These are phyloP conservation scores for Lentithecium fluviatile DNA, from an alignment of 495 filamentous ascomycete genomes.

Conservation along the genomic window DNA sequence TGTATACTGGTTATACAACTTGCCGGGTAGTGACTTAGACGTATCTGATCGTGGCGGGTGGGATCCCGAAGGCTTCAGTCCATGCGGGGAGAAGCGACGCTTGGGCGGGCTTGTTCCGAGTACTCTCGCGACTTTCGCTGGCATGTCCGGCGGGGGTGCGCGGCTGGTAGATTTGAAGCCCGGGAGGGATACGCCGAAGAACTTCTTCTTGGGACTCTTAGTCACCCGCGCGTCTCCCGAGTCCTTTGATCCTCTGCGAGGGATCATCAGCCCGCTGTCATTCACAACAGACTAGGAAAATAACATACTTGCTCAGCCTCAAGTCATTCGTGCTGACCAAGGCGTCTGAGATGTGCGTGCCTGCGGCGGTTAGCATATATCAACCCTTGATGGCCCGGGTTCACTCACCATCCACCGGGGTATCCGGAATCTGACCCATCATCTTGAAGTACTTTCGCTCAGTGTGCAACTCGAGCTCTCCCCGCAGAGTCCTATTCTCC, in stretches of 20 bases:
- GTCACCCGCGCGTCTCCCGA: background rate
- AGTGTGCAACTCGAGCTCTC: constrained; percentile 32
- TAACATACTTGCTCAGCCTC: too few relatives aligned
- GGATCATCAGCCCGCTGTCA: background rate
- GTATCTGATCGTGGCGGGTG: constrained; percentile 15
- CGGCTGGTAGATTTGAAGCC: constrained; percentile 14
- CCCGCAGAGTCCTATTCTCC: constrained; percentile 31
- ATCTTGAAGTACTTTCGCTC: constrained; percentile 37
- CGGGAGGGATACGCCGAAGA: constrained; percentile 39
- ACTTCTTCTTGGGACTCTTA: constrained; percentile 43
- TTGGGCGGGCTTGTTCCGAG: constrained; percentile 13
- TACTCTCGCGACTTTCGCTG: constrained; percentile 23
- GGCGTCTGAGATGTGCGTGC: too few relatives aligned
- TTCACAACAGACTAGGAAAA: too few relatives aligned
- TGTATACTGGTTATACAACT: constrained; percentile 14
- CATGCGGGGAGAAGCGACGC: background rate
- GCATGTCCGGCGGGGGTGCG: constrained; percentile 22
- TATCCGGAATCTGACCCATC: constrained; percentile 28
- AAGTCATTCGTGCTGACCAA: too few relatives aligned
- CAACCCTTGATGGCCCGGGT: too few relatives aligned
- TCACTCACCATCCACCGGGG: constrained; percentile 13
- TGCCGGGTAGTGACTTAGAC: constrained; percentile 17
- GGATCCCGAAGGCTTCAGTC: background rate
- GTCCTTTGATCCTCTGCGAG: background rate
- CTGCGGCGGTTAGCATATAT: too few relatives aligned